These are phyloP conservation scores for Lyophyllum decastes DNA, from an alignment of 768 basidiomycete genomes.

Conservation along the genomic window DNA sequence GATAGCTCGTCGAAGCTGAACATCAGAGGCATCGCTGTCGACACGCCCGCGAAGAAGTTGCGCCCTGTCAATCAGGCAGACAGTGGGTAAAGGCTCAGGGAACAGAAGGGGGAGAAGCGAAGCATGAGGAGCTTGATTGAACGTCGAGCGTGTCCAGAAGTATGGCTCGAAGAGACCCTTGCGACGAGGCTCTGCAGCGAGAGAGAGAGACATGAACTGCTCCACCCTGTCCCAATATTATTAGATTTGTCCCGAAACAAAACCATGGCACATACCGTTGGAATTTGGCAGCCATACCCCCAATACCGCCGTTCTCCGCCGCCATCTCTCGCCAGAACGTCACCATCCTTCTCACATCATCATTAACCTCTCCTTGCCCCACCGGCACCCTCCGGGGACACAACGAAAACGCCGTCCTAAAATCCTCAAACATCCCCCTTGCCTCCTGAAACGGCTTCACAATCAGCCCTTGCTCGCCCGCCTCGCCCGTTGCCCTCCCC, in stretches of 20 bases:
- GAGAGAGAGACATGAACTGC: conserved; percentile 76
- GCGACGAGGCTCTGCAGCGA: conserved; percentile 74
- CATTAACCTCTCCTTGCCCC: conserved; percentile 38
- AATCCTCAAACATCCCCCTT: conserved; percentile 49
- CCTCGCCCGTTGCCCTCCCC: conserved; percentile 43
- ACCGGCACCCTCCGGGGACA: conserved; percentile 46
- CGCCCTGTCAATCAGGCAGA: conserved; percentile 68
- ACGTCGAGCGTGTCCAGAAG: conserved; percentile 60
- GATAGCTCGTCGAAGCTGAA: conserved; percentile 56
- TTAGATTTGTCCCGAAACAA: no score
- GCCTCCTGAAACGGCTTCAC: conserved; percentile 42
- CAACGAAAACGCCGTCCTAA: conserved; percentile 50
- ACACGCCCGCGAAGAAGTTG: conserved; percentile 66
- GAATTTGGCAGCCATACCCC: conserved; percentile 55
- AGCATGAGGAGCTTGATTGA: conserved; percentile 39
- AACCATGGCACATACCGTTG: conserved; percentile 63
- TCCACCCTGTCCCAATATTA: conserved; percentile 68
- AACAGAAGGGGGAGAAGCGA: conserved; percentile 71
- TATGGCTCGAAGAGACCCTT: conserved; percentile 76
- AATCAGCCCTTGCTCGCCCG: conserved; percentile 43
- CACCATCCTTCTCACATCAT: conserved; percentile 52
- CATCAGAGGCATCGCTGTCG: conserved; percentile 67
- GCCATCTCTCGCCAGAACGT: conserved; percentile 59
- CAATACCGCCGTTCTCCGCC: conserved; percentile 36
- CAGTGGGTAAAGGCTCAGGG: conserved; percentile 68